These are phyloP conservation scores for Oenanthe javanica DNA, from an alignment of 140 eudicot genomes.

Conservation along the genomic window DNA sequence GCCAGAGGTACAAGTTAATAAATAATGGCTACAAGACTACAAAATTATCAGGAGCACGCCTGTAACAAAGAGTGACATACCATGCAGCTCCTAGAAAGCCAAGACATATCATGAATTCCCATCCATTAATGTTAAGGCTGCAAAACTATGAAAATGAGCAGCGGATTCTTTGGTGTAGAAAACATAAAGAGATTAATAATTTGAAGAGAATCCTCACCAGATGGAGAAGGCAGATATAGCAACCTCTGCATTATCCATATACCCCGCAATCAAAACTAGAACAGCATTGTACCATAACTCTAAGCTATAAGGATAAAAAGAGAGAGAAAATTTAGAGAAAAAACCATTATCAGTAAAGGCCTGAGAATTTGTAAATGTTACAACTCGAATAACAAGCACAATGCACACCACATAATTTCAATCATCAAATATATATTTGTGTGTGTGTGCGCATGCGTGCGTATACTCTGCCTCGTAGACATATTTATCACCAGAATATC, in stretches of 20 bases:
- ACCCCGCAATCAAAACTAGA: conserved; percentile 72
- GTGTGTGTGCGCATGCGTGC: neutral
- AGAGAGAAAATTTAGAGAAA: neutral
- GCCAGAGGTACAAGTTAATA: neutral
- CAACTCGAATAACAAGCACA: neutral
- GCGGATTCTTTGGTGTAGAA: neutral
- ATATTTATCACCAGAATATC: too few species aligned
- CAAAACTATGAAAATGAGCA: conserved; percentile 13
- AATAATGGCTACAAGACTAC: neutral
- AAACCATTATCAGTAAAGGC: too few species aligned
- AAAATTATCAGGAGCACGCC: neutral
- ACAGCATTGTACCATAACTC: conserved; percentile 85
- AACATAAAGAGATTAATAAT: neutral
- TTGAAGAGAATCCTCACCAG: conserved; percentile 36
- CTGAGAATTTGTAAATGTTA: neutral
- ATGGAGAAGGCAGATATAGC: conserved; percentile 87
- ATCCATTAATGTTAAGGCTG: conserved; percentile 70
- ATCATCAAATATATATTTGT: neutral
- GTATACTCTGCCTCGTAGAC: neutral
- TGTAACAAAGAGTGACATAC: conserved; percentile 24
- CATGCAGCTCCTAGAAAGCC: conserved; percentile 84
- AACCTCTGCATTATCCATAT: conserved; percentile 62
- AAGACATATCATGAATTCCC: conserved; percentile 73
- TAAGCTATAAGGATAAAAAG: conserved; percentile 35
- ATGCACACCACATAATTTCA: too few species aligned